Conservation (phyloP, 352 stramenopile genomes). For the Phytophthora sp. region DNA sequence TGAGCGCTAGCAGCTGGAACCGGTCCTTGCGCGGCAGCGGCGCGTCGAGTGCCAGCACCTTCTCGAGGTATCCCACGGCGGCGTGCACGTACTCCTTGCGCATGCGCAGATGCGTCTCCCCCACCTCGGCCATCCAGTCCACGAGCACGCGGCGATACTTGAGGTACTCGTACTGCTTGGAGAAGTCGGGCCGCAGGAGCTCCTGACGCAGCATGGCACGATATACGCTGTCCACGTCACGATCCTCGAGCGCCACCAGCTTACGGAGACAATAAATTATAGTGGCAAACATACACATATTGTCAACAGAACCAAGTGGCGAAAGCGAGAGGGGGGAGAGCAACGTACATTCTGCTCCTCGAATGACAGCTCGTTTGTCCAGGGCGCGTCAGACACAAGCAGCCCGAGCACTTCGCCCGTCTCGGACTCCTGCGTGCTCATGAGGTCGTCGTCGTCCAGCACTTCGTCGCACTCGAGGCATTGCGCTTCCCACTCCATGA, state of each 20-base stretch:
- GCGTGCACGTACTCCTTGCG: slow-evolving; percentile 83
- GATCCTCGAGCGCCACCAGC: slow-evolving; percentile 77
- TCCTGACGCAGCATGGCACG: slow-evolving; percentile 82
- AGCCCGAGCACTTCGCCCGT: slow-evolving; percentile 16
- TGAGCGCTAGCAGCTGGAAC: slow-evolving; percentile 85
- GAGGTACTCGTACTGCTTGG: slow-evolving; percentile 80
- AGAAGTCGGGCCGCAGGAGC: slow-evolving; percentile 70
- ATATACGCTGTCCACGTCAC: slow-evolving; percentile 74
- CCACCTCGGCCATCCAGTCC: slow-evolving; percentile 88
- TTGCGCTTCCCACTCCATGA: slow-evolving; percentile 68
- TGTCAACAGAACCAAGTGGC: slow-evolving; percentile 11
- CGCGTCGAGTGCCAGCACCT: slow-evolving; percentile 51
- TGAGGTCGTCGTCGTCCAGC: slow-evolving; percentile 69
- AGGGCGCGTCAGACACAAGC: slow-evolving; percentile 27
- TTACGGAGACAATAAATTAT: slow-evolving; percentile 34
- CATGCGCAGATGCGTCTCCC: slow-evolving; percentile 81
- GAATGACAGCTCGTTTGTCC: slow-evolving; percentile 37
- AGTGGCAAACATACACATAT: no score
- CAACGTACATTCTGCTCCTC: slow-evolving; percentile 51
- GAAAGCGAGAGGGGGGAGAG: neutral
- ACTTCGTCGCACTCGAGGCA: slow-evolving; percentile 84
- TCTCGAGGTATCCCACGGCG: slow-evolving; percentile 84
- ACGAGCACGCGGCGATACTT: slow-evolving; percentile 85
- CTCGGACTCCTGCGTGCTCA: slow-evolving; percentile 50
- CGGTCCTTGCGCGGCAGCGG: slow-evolving; percentile 70